Evolutionary conservation across 208 protist genomes (phyloP), one percentile per base, ranked within the genome.

Genomic region (Leishmania major): DNA sequence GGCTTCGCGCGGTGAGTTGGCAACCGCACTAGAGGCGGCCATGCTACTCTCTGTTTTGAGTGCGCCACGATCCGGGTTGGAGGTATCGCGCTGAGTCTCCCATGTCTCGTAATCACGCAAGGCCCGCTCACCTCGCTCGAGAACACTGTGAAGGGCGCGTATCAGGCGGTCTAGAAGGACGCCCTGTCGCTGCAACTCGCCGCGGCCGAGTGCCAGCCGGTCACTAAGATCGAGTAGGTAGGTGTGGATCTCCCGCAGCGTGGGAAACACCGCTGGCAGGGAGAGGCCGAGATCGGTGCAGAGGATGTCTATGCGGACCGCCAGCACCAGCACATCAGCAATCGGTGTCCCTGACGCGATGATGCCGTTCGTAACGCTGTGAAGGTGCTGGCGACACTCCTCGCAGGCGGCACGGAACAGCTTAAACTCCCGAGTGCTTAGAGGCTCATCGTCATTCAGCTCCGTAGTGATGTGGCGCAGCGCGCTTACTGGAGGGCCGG

Each of bases 381-480:
- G 91, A 7, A 97, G 83, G 74, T 91, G 92, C 78, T 96, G 88
- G 28, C 87, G 86, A 66, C 88, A 88, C 82, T 91, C 91, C 43
- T 85, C 87, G 55, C 92, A 94, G 51, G 91, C 89, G 0, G 84
- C 81, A 22, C 87, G 88, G 69, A 98, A 94, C n/a, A 91, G 86
- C 19, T 81, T 78, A 69, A 97, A 92, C 74, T 94, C 90, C 25
- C 82, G 79, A 59, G 75, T 19, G 3, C 77, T 82, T 11, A 97
- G 85, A 15, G 92, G 90, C 3, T 84, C 79, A 19, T 84, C 91
- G 64, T 92, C 72, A 83, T 85, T 89, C 31, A 97, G 86, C 75
- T 95, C 91, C 31, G 84, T 88, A 11, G 92, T 88, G 51, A 97
- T 35, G 40, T 69, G 35, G 66, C 90, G 82, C 57, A 97, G 85